These are phyloP conservation scores for Castanopsis chinensis DNA, from an alignment of 306 rosid genomes.

Conservation along the genomic window DNA sequence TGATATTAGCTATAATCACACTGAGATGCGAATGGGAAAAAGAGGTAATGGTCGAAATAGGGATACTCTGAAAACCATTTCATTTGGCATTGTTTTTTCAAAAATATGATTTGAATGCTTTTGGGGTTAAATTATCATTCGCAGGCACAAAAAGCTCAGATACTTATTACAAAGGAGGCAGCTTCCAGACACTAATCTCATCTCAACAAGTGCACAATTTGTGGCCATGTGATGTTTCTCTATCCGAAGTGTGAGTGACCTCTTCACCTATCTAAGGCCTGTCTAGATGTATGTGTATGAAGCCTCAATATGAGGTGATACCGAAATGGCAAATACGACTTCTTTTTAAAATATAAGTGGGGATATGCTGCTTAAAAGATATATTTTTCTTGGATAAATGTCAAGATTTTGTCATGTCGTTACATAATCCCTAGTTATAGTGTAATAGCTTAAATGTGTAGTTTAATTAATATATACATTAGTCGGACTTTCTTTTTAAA, in stretches of 20 bases:
- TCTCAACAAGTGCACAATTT: constrained; percentile 1
- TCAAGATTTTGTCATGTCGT: not conserved
- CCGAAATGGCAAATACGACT: not conserved
- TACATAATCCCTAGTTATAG: too few relatives aligned
- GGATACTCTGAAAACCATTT: not conserved
- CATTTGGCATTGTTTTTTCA: not conserved
- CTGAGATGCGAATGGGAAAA: constrained; percentile 58
- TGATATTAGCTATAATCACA: constrained; percentile 38
- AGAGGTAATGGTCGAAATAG: constrained; percentile 34
- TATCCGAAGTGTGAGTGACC: not conserved
- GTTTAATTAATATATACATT: too few relatives aligned
- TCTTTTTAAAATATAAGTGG: not conserved
- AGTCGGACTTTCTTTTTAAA: not conserved
- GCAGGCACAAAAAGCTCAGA: constrained; percentile 44
- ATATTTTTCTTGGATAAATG: not conserved
- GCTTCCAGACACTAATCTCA: constrained; percentile 17
- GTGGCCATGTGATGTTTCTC: not conserved
- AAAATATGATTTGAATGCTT: not conserved
- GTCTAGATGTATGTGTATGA: not conserved
- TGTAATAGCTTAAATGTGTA: too few relatives aligned
- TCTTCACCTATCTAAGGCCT: not conserved
- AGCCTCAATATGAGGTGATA: not conserved
- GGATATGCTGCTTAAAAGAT: not conserved
- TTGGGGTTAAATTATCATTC: constrained; percentile 16
- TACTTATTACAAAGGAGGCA: constrained; percentile 27